Evolutionary conservation across 192 early-diverging fungal species (phyloP).

Genomic region (Dimargaris verticillata): DNA sequence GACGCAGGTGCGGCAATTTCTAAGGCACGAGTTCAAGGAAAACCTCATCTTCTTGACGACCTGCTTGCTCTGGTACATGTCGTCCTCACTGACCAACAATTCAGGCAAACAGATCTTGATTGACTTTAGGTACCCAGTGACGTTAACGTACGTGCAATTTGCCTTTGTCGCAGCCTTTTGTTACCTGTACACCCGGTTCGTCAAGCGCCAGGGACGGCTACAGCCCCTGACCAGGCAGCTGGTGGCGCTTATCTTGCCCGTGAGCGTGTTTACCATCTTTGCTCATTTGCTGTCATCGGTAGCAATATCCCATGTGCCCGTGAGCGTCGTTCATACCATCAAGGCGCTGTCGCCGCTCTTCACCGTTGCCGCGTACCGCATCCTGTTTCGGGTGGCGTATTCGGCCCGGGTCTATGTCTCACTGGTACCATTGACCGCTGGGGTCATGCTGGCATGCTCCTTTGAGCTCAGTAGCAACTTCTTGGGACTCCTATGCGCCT

Average conservation of each 20-base stretch:
- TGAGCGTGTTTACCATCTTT: conserved; percentile 64
- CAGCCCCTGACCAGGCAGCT: conserved; percentile 32
- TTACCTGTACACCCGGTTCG: conserved; percentile 21
- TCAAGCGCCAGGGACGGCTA: conserved; percentile 31
- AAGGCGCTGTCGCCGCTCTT: conserved; percentile 83
- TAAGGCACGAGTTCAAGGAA: conserved; percentile 10
- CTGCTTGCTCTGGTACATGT: conserved; percentile 63
- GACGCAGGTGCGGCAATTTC: not conserved
- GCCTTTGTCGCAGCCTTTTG: conserved; percentile 53
- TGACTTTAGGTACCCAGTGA: conserved; percentile 61
- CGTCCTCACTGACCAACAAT: conserved; percentile 72
- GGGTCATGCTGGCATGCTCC: conserved; percentile 78
- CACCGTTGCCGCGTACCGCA: conserved; percentile 59
- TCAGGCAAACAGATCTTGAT: conserved; percentile 65
- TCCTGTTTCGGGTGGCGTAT: conserved; percentile 51
- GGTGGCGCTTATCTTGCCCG: conserved; percentile 42
- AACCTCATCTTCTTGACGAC: conserved; percentile 42
- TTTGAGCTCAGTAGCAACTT: conserved; percentile 48
- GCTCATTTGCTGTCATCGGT: conserved; percentile 68
- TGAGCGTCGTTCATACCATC: conserved; percentile 76
- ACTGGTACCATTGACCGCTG: conserved; percentile 61
- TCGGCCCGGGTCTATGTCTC: conserved; percentile 55
- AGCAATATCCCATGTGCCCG: conserved; percentile 62
- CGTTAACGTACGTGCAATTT: conserved; percentile 73
- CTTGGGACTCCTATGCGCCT: conserved; percentile 56